Evolutionary conservation across 768 basidiomycete species (phyloP), one percentile per base, ranked within the genome.

Genomic region (Termitomyces eurrhizus): DNA sequence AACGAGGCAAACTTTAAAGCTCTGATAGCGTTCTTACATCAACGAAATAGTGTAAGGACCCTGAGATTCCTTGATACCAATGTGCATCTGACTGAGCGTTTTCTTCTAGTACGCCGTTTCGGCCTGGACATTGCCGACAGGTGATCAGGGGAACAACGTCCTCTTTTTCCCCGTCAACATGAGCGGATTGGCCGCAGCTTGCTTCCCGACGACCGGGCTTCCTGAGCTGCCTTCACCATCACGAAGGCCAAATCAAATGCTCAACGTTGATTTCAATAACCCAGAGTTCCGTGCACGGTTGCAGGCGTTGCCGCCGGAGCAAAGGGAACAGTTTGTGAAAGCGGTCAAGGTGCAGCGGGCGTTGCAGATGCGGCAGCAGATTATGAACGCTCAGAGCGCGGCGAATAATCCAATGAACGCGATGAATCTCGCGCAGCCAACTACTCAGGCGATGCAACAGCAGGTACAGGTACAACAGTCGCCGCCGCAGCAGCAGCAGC

Each of bases 1-100:
- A 86, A 87, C 64, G 77, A 82, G 18, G 65, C 70, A 39, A 74
- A 74, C 61, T 82, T 79, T 67, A 70, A 67, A 13, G 61, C 72
- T 3, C 72, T 88, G 26, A 67, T 78, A 4, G 69, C 73, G 11
- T 66, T 82, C 11, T 73, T 89, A 61, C 53, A 49, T 0, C 71
- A 73, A 0, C 81, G 77, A 57, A 78, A 75, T 35, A 67, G 80
- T 24, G 87, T 88, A 59, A 54, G 82, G 73, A 39, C 24, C 24
- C 41, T 52, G 21, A 12, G 3, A 36, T 29, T 48, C 49, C 21
- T 52, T n/a, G 57, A 8, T 26, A 14, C 2, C 37, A 48, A 13
- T 46, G 7, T 18, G 3, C n/a, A 3, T 44, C 35, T 32, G 60
- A 51, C 64, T 50, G 37, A 24, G 21, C 21, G 33, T 26, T 7